Base-by-base conservation (phyloP, 805 yeast species). In the Zygotorulaspora danielsina region DNA sequence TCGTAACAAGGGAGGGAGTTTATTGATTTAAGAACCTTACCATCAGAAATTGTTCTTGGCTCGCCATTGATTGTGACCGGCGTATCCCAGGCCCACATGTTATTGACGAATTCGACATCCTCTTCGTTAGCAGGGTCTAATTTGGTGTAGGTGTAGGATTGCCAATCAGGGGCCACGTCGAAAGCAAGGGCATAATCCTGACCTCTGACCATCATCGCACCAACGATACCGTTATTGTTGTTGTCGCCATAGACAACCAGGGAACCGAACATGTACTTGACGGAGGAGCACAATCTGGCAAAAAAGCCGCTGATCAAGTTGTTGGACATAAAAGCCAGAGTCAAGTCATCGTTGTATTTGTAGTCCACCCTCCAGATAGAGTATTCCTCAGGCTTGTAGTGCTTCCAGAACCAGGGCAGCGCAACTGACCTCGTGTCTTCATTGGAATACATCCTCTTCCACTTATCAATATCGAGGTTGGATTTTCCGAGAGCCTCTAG, bases 81-180 rank as follows among this genome's bases (percentile, higher is more conserved):
- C 75, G 87, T 79, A 69, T 90, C 98, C 97, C 97, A 90, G 56
- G 97, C 95, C 82, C 95, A 86, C 81, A 88, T 75, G 79, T 88
- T 85, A 70, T 84, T 75, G 58, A 93, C 68, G 62, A 86, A 85
- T 50, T 73, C 84, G 70, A 75, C 81, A 75, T 76, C 85, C 64
- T 78, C 93, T 54, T 76, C 78, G 54, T 78, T 77, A 58, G 87
- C 57, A 46, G 82, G 76, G 65, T 90, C 97, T 61, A 90, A 75
- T 74, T 85, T 81, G 64, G 78, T 71, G 84, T 77, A 87, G 44
- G 65, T 63, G 74, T 86, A 90, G 35, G 96, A 86, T 73, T 90
- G 97, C 95, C 95, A 88, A 73, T 93, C 98, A 69, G 98, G 97
- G 63, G 97, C 98, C 67, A 93, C 97, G 53, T 90, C 84, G 63